Evolutionary conservation across 495 filamentous ascomycete species (phyloP), one percentile per base, ranked within the genome.

Genomic region (Penicillium coprophilum): DNA sequence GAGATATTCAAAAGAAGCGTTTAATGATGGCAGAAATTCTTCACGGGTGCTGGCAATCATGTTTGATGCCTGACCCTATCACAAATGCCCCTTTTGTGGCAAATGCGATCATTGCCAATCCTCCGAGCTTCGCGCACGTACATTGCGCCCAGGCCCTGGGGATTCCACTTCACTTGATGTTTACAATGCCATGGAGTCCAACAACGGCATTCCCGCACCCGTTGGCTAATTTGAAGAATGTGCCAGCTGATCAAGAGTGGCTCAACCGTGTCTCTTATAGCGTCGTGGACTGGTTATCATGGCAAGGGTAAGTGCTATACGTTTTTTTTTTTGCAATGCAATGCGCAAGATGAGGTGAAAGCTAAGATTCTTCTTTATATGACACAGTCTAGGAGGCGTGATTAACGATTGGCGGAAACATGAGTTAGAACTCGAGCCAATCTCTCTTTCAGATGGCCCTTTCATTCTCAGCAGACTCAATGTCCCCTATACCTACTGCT

Each of bases 61-160:
- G 82, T 61, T 77, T 78, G 30, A 78, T 81, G 59, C 65, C 19
- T 0, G 43, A 46, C 21, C 43, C 43, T 15, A 46, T 23, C 73
- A 85, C 84, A 55, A 40, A 77, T 15, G 79, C 77, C 55, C 78
- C 80, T 0, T 84, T 85, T 60, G 70, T 83, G 10, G 82, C 82
- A 0, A 77, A 85, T 50, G 79, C 73, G 19, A 83, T 85, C 55
- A 82, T 85, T 53, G 81, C 82, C 6, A 84, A 84, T 60, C 82
- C 82, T n/a, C 80, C 80, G 9, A 78, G 72, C 56, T 83, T 85
- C 62, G 82, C 80, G 10, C 81, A 84, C 66, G 57, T 83, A 0
- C 80, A 83, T 55, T 80, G 76, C 50, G 82, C 80, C 1, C 43
- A 46, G 13, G 43, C 43, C 11, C 43, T 46, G 3, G 21, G 75